phyloP scores from a whole-genome alignment of 2,329 filamentous ascomycete genomes.

The Cercospora brassicicola region DNA sequence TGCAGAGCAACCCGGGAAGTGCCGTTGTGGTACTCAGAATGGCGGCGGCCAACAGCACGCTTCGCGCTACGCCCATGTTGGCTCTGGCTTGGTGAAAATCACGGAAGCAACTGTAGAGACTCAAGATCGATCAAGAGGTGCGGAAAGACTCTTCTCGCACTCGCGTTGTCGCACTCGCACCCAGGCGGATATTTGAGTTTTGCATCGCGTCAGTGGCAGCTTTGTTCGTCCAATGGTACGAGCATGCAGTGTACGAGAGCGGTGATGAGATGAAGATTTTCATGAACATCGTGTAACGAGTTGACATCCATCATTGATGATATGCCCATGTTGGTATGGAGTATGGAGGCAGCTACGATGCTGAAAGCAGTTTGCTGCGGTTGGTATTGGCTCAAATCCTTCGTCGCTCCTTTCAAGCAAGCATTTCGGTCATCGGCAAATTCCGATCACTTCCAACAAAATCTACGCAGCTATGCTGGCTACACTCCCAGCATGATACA shows the following conservation, averaged over 20 bases:
- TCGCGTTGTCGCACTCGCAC: not conserved
- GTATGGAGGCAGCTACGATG: not conserved
- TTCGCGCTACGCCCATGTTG: not conserved
- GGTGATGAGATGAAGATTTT: not conserved
- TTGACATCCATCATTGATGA: not conserved
- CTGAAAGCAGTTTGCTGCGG: not conserved
- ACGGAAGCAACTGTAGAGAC: not conserved
- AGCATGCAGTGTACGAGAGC: not conserved
- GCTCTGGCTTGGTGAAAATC: not conserved
- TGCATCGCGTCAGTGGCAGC: not conserved
- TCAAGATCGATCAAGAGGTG: not conserved
- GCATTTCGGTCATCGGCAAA: not conserved
- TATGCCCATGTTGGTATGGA: not conserved
- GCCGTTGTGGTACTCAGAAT: not conserved
- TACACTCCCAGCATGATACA: not conserved
- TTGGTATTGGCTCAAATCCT: not conserved
- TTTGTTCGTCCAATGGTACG: not conserved
- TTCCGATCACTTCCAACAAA: not conserved
- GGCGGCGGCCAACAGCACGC: not conserved
- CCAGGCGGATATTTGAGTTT: not conserved
- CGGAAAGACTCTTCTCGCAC: not conserved
- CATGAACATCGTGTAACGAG: not conserved
- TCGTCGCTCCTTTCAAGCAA: not conserved
- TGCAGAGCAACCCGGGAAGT: constrained; percentile 3
- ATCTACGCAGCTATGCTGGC: not conserved